A percentile compares a stretch with the other conserved stretches of the same genome.
phyloP scores from a whole-genome alignment of 352 stramenopile genomes.

The Phytophthora parvispora region DNA sequence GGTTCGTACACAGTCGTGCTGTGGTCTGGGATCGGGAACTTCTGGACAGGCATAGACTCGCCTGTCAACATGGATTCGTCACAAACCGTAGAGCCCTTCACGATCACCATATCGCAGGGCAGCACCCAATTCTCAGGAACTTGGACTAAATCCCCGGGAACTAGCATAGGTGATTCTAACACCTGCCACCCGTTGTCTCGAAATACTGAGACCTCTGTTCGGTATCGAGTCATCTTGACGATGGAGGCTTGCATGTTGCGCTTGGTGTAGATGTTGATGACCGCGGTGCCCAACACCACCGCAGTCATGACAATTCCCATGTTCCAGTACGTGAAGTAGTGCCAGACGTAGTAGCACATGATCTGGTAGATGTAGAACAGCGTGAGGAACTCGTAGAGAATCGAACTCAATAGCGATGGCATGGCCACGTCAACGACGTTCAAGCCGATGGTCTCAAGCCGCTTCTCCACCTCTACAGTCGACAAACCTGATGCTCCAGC shows the following conservation, averaged over 20 bases:
- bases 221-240: conserved; percentile 54
- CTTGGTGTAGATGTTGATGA: conserved; percentile 58
- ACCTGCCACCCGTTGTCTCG: conserved; percentile 51
- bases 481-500: conserved; percentile 18
- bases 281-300: conserved; percentile 40
- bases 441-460: conserved; percentile 32
- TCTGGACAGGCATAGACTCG: conserved; percentile 82
- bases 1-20: conserved; percentile 44
- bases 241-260: conserved; percentile 52
- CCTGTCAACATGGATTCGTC: conserved; percentile 68
- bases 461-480: conserved; percentile 12
- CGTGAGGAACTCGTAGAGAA: conserved; percentile 48
- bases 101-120: conserved; percentile 66
- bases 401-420: conserved; percentile 41
- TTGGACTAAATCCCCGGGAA: conserved; percentile 59
- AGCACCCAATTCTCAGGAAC: conserved; percentile 58
- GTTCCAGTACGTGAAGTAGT: conserved; percentile 65
- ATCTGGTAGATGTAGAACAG: conserved; percentile 67
- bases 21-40: conserved; percentile 60
- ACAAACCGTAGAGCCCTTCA: conserved; percentile 57
- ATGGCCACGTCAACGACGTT: conserved; percentile 54
- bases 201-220: conserved; percentile 60
- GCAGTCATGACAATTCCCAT: conserved; percentile 52
- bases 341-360: conserved; percentile 72
- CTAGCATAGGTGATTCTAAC: conserved; percentile 40